Conservation (phyloP, 352 stramenopile species). For the Globisporangium uncinulatum region DNA sequence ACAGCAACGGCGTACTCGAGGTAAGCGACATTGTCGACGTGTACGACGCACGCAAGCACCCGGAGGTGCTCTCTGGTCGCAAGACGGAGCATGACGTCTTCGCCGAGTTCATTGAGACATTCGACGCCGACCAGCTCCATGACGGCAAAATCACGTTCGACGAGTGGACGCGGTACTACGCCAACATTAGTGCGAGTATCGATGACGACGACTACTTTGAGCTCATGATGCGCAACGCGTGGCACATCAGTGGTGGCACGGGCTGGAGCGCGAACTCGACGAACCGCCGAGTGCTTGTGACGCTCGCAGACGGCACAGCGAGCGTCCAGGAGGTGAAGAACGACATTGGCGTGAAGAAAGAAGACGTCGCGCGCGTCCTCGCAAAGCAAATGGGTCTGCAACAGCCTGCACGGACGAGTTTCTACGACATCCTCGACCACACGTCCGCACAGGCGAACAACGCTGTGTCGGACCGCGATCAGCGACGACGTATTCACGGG, state of each 20-base stretch:
- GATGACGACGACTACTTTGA: constrained; percentile 93
- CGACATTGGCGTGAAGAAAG: constrained; percentile 29
- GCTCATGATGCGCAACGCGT: constrained; percentile 88
- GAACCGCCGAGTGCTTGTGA: constrained; percentile 66
- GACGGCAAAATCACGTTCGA: constrained; percentile 55
- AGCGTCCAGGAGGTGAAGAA: constrained; percentile 45
- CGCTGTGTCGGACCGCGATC: constrained; percentile 12
- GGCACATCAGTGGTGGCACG: constrained; percentile 51
- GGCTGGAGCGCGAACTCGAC: constrained; percentile 50
- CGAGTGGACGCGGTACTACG: constrained; percentile 85
- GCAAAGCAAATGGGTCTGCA: constrained; percentile 18
- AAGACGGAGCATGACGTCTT: constrained; percentile 79
- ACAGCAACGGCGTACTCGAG: constrained; percentile 68
- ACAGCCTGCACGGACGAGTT: constrained; percentile 21
- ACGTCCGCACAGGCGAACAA: constrained; percentile 14
- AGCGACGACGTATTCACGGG: constrained; percentile 24
- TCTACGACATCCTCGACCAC: constrained; percentile 62
- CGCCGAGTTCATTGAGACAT: constrained; percentile 79
- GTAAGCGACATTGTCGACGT: constrained; percentile 57
- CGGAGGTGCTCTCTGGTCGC: constrained; percentile 71
- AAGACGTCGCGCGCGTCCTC: constrained; percentile 28
- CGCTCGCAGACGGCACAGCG: constrained; percentile 35
- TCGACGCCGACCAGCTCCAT: constrained; percentile 46
- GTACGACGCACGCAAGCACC: constrained; percentile 83
- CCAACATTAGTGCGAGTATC: constrained; percentile 82